A percentile compares a stretch with the other conserved stretches of the same genome.
Conservation (phyloP, 2,329 filamentous ascomycete species). For the Paecilomyces niveus region DNA sequence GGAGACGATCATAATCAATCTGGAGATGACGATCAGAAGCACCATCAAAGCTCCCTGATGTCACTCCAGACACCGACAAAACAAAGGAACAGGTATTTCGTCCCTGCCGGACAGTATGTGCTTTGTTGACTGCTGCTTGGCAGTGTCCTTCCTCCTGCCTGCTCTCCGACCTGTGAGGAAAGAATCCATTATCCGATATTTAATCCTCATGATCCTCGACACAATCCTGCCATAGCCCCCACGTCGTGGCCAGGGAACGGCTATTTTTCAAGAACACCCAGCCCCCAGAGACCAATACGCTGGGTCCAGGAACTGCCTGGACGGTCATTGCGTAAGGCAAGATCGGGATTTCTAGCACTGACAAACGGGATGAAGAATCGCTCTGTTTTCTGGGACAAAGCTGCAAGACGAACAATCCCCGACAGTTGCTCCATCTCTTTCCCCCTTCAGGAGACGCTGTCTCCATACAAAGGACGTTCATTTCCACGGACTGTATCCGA, state of each 20-base stretch:
- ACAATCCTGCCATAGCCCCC: slow-evolving; percentile 19
- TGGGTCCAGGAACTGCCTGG: slow-evolving; percentile 20
- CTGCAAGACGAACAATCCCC: background rate
- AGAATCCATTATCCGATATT: slow-evolving; percentile 28
- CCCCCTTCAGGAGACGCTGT: background rate
- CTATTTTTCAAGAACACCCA: slow-evolving; percentile 8
- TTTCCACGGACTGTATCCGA: slow-evolving; percentile 18
- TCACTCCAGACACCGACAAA: background rate
- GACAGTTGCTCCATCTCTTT: background rate
- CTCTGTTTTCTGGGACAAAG: slow-evolving; percentile 1
- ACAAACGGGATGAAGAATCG: slow-evolving; percentile 19
- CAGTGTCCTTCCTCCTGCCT: slow-evolving; percentile 7
- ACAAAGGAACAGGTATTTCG: background rate
- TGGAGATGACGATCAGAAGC: background rate
- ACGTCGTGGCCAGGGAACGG: slow-evolving; percentile 7
- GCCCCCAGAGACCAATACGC: slow-evolving; percentile 11
- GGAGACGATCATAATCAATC: background rate
- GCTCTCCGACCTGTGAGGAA: slow-evolving; percentile 21
- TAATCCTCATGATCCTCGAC: slow-evolving; percentile 27
- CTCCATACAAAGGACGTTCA: slow-evolving; percentile 5
- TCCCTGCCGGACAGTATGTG: background rate
- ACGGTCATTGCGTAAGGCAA: slow-evolving; percentile 24
- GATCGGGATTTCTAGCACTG: slow-evolving; percentile 23
- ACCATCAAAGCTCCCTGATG: background rate
- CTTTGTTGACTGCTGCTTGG: background rate